A percentile compares a stretch with the other conserved stretches of the same genome.
Evolutionary conservation across 768 basidiomycete genomes (phyloP).

Genomic region (Rhizopogon roseolus): DNA sequence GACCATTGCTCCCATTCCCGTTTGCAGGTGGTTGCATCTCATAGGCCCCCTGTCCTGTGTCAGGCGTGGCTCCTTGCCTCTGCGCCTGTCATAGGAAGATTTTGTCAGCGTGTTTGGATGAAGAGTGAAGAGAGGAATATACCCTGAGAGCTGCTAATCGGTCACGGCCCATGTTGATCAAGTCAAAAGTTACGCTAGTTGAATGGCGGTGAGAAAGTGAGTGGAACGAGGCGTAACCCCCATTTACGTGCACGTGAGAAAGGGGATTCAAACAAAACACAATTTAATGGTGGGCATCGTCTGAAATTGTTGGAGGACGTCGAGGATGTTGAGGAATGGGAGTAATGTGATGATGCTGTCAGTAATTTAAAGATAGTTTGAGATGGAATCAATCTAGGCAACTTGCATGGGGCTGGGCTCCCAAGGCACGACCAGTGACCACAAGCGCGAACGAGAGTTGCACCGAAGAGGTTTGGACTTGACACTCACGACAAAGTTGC

Average conservation of each 20-base stretch:
- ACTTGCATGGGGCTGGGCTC: no score
- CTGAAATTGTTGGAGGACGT: no score
- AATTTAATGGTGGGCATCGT: no score
- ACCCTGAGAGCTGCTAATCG: constrained; percentile 85
- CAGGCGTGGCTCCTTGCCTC: constrained; percentile 42
- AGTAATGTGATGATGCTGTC: no score
- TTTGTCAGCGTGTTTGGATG: constrained; percentile 48
- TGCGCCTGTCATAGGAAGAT: constrained; percentile 50
- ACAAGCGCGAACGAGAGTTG: no score
- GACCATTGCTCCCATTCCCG: constrained; percentile 11
- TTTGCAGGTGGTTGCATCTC: constrained; percentile 27
- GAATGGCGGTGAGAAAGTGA: not conserved
- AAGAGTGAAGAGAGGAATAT: constrained; percentile 49
- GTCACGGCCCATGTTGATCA: constrained; percentile 48
- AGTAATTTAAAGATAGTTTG: no score
- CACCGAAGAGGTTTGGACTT: no score
- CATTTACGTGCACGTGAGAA: not conserved
- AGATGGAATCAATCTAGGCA: no score
- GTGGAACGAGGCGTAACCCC: not conserved
- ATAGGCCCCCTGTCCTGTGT: constrained; percentile 17
- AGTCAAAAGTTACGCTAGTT: not conserved
- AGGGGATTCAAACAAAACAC: not conserved
- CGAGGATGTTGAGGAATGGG: no score
- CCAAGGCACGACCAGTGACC: no score
- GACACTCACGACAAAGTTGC: no score